A percentile compares a stretch with the other conserved stretches of the same genome.
These are phyloP conservation scores for Mortierella sp. DNA, from an alignment of 371 early-diverging fungal species.

Conservation along the genomic window DNA sequence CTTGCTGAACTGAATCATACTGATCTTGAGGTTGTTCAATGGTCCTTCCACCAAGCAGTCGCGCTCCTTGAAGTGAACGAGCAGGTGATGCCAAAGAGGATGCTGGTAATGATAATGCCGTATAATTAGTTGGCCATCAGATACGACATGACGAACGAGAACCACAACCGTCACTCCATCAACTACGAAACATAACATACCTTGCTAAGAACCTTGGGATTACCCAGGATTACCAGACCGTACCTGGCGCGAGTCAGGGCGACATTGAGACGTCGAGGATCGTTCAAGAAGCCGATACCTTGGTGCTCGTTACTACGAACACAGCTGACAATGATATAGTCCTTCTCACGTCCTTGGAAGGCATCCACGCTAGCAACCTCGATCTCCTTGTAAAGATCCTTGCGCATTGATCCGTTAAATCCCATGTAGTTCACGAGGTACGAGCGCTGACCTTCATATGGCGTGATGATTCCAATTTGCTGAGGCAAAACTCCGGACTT, in stretches of 20 bases:
- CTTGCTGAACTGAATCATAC: slow-evolving; percentile 86
- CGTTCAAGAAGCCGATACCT: slow-evolving; percentile 98
- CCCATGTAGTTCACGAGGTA: slow-evolving; percentile 96
- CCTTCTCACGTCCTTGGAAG: slow-evolving; percentile 99
- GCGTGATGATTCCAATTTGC: slow-evolving; percentile 99
- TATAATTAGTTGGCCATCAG: no score
- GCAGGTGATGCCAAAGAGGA: slow-evolving; percentile 95
- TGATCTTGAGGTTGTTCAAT: slow-evolving; percentile 85
- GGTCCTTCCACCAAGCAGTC: slow-evolving; percentile 95
- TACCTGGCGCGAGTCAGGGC: slow-evolving; percentile 97
- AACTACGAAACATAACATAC: slow-evolving; percentile 28
- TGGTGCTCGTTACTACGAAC: slow-evolving; percentile 98
- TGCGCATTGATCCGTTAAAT: slow-evolving; percentile 87
- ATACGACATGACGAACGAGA: no score
- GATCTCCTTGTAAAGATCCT: slow-evolving; percentile 95
- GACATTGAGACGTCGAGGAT: slow-evolving; percentile 98
- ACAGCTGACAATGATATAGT: slow-evolving; percentile 98
- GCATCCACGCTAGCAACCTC: slow-evolving; percentile 99
- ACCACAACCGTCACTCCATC: no score
- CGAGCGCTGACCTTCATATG: slow-evolving; percentile 98
- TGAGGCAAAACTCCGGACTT: slow-evolving; percentile 87
- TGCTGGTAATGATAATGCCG: slow-evolving; percentile 62
- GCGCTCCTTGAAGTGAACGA: slow-evolving; percentile 93
- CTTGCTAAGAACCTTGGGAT: slow-evolving; percentile 94
- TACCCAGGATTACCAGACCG: slow-evolving; percentile 96